These are phyloP conservation scores for Allium cepa DNA, from an alignment of 106 monocot species.

Conservation along the genomic window DNA sequence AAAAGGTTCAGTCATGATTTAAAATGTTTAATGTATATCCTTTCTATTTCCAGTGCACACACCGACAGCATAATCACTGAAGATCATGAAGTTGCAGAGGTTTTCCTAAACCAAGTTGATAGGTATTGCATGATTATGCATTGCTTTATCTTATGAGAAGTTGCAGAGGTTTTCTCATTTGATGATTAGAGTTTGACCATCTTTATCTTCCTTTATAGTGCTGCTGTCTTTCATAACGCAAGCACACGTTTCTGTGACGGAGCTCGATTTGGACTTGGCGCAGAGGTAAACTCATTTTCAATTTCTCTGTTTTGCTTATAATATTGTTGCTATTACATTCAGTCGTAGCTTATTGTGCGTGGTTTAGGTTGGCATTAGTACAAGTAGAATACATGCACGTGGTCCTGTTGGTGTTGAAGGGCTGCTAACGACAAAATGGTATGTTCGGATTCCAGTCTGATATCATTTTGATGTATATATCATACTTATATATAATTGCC, in stretches of 20 bases:
- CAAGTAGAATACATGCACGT: slow-evolving; percentile 92
- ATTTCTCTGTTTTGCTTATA: neutral
- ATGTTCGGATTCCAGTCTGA: neutral
- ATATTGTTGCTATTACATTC: neutral
- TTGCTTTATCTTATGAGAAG: neutral
- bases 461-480: neutral
- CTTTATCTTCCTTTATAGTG: slow-evolving; percentile 31
- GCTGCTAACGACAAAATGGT: slow-evolving; percentile 86
- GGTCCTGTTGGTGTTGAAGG: slow-evolving; percentile 99
- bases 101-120: slow-evolving; percentile 75
- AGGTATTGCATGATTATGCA: slow-evolving; percentile 34
- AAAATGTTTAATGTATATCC: slow-evolving; percentile 2
- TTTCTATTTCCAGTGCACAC: slow-evolving; percentile 51
- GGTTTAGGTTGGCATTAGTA: slow-evolving; percentile 93
- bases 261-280: slow-evolving; percentile 97
- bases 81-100: slow-evolving; percentile 59
- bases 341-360: neutral
- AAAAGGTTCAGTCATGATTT: neutral
- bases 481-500: neutral
- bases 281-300: slow-evolving; percentile 50
- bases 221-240: slow-evolving; percentile 96
- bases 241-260: slow-evolving; percentile 99
- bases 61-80: slow-evolving; percentile 86
- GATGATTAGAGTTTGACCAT: neutral
- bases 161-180: neutral